phyloP scores from a whole-genome alignment of 805 yeast genomes.

The Yarrowia sp. region DNA sequence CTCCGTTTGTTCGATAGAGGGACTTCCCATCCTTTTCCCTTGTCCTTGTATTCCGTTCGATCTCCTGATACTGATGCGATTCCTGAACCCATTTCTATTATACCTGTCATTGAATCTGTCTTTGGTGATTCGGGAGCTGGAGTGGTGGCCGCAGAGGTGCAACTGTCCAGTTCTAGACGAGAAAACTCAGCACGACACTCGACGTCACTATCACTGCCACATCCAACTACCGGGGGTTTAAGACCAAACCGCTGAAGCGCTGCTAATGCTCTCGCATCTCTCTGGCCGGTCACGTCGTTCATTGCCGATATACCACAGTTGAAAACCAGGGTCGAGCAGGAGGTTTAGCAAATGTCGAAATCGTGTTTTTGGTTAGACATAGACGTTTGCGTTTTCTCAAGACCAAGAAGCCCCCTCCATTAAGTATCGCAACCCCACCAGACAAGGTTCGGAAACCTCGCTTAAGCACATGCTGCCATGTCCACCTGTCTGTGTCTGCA shows the following conservation, averaged over 20 bases:
- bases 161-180: too few relatives aligned
- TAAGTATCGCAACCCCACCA: slow-evolving; percentile 7
- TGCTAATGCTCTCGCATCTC: not conserved
- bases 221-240: not conserved
- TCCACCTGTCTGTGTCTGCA: not conserved
- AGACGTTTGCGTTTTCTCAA: not conserved
- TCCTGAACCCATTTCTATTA: not conserved
- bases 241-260: not conserved
- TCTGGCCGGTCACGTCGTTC: not conserved
- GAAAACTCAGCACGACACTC: too few relatives aligned
- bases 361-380: not conserved
- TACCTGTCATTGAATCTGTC: not conserved
- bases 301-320: not conserved
- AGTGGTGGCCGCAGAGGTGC: too few relatives aligned
- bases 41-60: too few relatives aligned
- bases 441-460: not conserved
- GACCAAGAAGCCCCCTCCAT: not conserved
- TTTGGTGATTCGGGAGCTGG: too few relatives aligned
- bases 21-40: too few relatives aligned
- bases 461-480: not conserved
- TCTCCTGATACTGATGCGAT: not conserved
- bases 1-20: not conserved
- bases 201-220: too few relatives aligned
- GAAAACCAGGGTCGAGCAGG: not conserved
- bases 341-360: not conserved